Evolutionary conservation across 202 grass and related monocot species (phyloP).

Genomic region (Carex arenaria): DNA sequence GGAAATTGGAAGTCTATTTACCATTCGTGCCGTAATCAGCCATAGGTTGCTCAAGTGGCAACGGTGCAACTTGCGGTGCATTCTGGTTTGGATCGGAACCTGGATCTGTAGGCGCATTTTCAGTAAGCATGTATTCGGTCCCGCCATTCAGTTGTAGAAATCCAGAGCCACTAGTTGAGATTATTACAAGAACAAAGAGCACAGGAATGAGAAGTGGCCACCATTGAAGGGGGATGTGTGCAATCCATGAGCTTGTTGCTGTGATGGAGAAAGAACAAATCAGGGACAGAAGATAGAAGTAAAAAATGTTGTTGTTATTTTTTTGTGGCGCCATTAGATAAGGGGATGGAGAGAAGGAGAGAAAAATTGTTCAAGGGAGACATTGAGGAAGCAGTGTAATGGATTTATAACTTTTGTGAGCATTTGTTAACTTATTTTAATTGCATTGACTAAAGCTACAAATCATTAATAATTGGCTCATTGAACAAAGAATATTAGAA

Average conservation of each 20-base stretch:
- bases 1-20: not conserved
- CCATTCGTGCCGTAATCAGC: not conserved
- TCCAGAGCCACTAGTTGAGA: slow-evolving; percentile 10
- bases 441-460: not conserved
- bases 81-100: not conserved
- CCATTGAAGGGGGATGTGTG: slow-evolving; percentile 12
- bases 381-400: not conserved
- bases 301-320: slow-evolving; percentile 6
- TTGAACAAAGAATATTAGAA: not conserved
- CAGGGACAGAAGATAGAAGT: not conserved
- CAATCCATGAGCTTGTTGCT: slow-evolving; percentile 19
- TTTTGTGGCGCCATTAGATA: slow-evolving; percentile 7
- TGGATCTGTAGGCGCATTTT: not conserved
- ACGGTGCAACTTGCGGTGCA: not conserved
- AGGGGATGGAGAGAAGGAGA: not conserved
- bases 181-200: not conserved
- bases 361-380: not conserved
- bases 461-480: not conserved
- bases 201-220: slow-evolving; percentile 12
- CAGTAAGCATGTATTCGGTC: not conserved
- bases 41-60: not conserved
- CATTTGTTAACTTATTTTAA: not conserved
- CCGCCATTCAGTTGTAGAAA: not conserved
- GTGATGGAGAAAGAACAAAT: slow-evolving; percentile 13
- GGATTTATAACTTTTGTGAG: not conserved